Evolutionary conservation across 2,329 filamentous ascomycete genomes (phyloP), one percentile per base, ranked within the genome.

Genomic region (Didymosphaeria variabile): DNA sequence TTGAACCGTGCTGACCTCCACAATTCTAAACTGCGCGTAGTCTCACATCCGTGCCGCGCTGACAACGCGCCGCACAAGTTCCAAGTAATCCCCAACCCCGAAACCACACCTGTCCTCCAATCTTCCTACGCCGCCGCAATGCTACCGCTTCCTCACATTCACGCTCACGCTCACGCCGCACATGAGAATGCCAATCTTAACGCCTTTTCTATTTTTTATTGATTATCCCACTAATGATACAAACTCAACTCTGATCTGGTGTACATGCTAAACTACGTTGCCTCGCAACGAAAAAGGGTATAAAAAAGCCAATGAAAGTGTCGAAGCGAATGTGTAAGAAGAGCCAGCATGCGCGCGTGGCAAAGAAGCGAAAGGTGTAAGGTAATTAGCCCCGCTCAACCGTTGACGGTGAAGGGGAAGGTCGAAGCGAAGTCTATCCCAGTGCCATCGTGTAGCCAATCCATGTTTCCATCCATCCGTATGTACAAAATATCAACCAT

Each of bases 401-500:
- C 51, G 19, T 9, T 21, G n/a, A 26, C 6, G 31, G 32, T n/a
- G 32, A 12, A 31, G 51, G 10, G 23, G 23, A 12, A 31, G 17
- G 51, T 42, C 34, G 36, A 55, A 55, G 32, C 21, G 17, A 55
- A 55, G 52, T 55, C 52, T 55, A 55, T 55, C 23, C 21, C 38
- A 44, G 38, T 23, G 4, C 38, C 6, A 1, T n/a, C 38, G 21
- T 55, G 8, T 46, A 46, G 26, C 9, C 40, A 42, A 26, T 34
- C 38, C n/a, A n/a, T n/a, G n/a, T n/a, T n/a, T n/a, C n/a, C 51
- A 32, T 45, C 52, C 38, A 40, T 40, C 17, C 38, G 26, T 55
- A 46, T 55, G 23, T 46, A 47, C 10, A 55, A 29, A 46, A 38
- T 12, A 23, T 46, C 19, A 46, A 55, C 53, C 66, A 67, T 15